Evolutionary conservation across 75 land plant species (phyloP), one percentile per base, ranked within the genome.

Genomic region (Cryptomeria japonica): DNA sequence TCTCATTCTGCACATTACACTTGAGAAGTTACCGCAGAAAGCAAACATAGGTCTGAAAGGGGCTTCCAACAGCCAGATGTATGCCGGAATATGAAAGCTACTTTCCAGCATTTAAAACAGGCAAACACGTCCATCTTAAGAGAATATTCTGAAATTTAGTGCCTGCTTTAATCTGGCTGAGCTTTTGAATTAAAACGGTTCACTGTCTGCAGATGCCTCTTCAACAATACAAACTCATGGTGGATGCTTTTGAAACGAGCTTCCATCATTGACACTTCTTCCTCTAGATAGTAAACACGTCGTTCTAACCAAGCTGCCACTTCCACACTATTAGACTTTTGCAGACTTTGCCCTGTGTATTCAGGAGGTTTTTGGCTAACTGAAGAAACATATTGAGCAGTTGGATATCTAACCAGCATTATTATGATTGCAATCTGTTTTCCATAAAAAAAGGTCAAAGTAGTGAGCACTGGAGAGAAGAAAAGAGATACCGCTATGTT

Each of bases 231-330:
- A 3, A 82, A 82, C 46, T 82, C 84, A 11, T 44, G 84, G 14
- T 82, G 84, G 46, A 82, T 46, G 84, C 84, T 82, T 44, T 44
- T 46, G 31, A 82, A n/a, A 44, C 32, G 84, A 82, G 84, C 84
- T 82, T 82, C 84, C n/a, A 82, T 82, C 49, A 82, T 44, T 42
- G 84, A 42, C 49, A 82, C 46, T 44, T 82, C 84, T 44, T 82
- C 84, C 44, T 82, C 47, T 25, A 82, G 49, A 82, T 42, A 82
- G 84, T 44, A 42, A 82, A 82, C 31, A 82, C 51, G 84, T 46
- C n/a, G 51, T 46, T 82, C 84, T 82, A 82, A 82, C 44, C 84
- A 46, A 44, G 84, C 32, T 44, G 84, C 46, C 84, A 82, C 41
- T 82, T 80, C 32, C 11, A 82, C 3, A 8, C 8, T n/a, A 41